A percentile compares a stretch with the other conserved stretches of the same genome.
phyloP scores from a whole-genome alignment of 1,139 yeast genomes.

The Candida tetrigidarum region DNA sequence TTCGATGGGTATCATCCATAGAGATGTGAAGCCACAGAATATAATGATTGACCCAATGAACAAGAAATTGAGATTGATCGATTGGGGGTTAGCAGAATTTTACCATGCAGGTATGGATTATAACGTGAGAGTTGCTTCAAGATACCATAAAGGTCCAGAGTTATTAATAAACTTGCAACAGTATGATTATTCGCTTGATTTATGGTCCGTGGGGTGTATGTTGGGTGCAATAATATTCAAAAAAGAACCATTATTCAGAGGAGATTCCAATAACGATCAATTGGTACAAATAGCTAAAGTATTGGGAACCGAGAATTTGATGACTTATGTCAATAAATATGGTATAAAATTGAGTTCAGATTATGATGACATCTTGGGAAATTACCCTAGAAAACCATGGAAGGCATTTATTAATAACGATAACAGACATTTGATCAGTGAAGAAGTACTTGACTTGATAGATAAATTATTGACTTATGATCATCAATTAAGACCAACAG shows the following conservation, averaged over 20 bases:
- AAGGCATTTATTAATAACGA: conserved; percentile 54
- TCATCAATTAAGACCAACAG: conserved; percentile 76
- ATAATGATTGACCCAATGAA: conserved; percentile 77
- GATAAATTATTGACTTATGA: conserved; percentile 71
- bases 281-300: conserved; percentile 78
- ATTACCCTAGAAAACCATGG: conserved; percentile 73
- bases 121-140: conserved; percentile 79
- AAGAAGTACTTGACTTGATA: conserved; percentile 67
- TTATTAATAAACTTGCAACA: conserved; percentile 72
- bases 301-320: conserved; percentile 71
- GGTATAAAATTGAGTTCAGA: conserved; percentile 63
- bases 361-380: conserved; percentile 69
- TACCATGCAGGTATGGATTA: conserved; percentile 80
- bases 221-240: conserved; percentile 77
- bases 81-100: conserved; percentile 87
- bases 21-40: conserved; percentile 86
- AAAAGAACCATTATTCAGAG: conserved; percentile 79
- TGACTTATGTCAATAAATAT: conserved; percentile 64
- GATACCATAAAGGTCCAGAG: conserved; percentile 85
- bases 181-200: conserved; percentile 77
- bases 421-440: conserved; percentile 57
- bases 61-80: conserved; percentile 68
- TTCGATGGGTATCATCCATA: conserved; percentile 82
- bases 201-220: conserved; percentile 87
- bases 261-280: conserved; percentile 79